phyloP scores from a whole-genome alignment of 768 basidiomycete species.

The Clathrus columnatus region DNA sequence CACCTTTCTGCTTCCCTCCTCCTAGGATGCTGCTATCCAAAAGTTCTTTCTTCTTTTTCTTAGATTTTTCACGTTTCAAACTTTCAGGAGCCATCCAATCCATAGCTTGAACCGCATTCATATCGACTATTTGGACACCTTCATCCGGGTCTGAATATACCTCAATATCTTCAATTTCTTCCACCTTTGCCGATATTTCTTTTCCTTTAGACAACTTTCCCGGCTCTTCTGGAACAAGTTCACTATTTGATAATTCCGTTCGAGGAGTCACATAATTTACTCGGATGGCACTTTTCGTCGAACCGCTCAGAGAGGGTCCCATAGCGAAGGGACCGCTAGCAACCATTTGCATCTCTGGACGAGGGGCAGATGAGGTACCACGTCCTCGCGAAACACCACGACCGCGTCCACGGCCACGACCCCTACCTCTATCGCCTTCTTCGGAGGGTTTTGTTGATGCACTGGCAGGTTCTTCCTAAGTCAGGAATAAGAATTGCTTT shows the following conservation, averaged over 20 bases:
- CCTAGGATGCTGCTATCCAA: constrained; percentile 40
- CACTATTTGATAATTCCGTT: constrained; percentile 9
- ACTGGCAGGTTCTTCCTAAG: constrained; percentile 17
- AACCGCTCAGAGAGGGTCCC: constrained; percentile 66
- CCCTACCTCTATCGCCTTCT: constrained; percentile 42
- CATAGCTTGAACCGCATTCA: constrained; percentile 67
- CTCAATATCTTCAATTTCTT: constrained; percentile 46
- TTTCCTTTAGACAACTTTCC: constrained; percentile 7
- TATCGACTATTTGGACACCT: constrained; percentile 79
- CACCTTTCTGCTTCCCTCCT: constrained; percentile 19
- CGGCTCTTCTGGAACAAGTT: background rate
- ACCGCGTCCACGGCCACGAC: constrained; percentile 25
- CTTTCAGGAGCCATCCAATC: constrained; percentile 88
- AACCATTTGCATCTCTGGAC: constrained; percentile 53
- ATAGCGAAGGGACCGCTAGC: constrained; percentile 84
- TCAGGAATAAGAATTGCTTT: background rate
- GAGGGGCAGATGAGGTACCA: constrained; percentile 37
- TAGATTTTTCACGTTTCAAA: constrained; percentile 40
- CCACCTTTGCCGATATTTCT: constrained; percentile 22
- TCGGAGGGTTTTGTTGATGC: constrained; percentile 25
- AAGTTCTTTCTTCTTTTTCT: constrained; percentile 20
- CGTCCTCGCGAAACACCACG: constrained; percentile 47
- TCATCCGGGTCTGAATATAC: constrained; percentile 83
- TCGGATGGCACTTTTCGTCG: constrained; percentile 28
- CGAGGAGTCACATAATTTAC: constrained; percentile 18